Evolutionary conservation across 2,329 filamentous ascomycete species (phyloP), one percentile per base, ranked within the genome.

Genomic region (Cercospora sp.): DNA sequence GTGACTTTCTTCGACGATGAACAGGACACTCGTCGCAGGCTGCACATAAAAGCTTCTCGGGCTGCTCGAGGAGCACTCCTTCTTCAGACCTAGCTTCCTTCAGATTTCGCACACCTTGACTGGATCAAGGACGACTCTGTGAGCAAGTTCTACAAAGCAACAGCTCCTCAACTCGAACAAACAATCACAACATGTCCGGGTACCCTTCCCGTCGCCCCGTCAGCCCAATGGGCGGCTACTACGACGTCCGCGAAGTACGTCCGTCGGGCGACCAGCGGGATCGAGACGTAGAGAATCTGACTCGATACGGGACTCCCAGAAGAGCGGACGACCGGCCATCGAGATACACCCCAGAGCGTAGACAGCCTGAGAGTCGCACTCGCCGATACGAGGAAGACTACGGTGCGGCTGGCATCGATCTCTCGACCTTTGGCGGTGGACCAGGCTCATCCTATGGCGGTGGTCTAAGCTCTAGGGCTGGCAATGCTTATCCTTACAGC

Each of bases 181-280:
- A 5, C 20, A 5, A 9, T 13, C 48, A 42, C 36, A 55, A 30
- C 60, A 60, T 63, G 60, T 63, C 60, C 3, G 60, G 60, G 30
- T 53, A 63, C 20, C 60, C 60, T 20, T 55, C 60, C 28, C 39
- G 60, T 48, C 60, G 60, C 12, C 60, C 60, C 20, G 42, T 53
- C 45, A 51, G 39, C 45, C 60, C 60, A 8, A 18, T 63, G 60
- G 60, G 60, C 39, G 60, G 60, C 13, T 63, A 63, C 60, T 63
- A 63, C 60, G 45, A 63, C n/a, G 10, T 23, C 1, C 60, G 60
- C 28, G 60, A 63, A 48, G 42, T 63, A 2, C 39, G 60, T 16
- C 60, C 60, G 30, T 45, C 30, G 12, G 30, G 23, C 36, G 55
- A 31, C 18, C 45, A 63, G 26, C 60, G 45, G n/a, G 26, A 53